Evolutionary conservation across 2,329 filamentous ascomycete genomes (phyloP), one percentile per base, ranked within the genome.

Genomic region (Botrytis fragariae): DNA sequence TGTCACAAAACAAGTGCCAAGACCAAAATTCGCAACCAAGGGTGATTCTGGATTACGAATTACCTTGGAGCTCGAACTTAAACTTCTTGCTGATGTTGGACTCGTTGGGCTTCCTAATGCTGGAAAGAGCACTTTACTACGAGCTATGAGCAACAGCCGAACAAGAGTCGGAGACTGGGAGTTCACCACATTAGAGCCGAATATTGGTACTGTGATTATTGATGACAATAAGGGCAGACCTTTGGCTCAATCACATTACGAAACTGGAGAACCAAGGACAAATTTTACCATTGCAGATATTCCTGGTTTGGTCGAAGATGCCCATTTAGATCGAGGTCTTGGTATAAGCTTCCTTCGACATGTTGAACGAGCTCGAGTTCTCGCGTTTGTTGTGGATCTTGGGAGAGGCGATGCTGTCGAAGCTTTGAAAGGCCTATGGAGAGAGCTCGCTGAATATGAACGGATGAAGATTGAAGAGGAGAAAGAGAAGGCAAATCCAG

Each of bases 281-380:
- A 90, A 92, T 73, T 97, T 98, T 82, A 97, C 93, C 14, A 92
- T 99, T 74, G 96, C 96, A 25, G 96, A 99, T 81, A 98, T 99
- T 73, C 96, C 96, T 1, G 96, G 96, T 2, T 85, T 99, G 74
- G 94, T 99, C 65, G 91, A 97, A 82, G 94, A 93, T 77, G 96
- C 96, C 0, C 95, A 98, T 83, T 87, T 97, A 14, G 95, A 99
- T 83, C 92, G 91, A 76, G 96, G 96, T 0, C 88, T 99, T 0
- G 96, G 96, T 0, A 90, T 98, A 61, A 94, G 92, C 61, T 99
- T 99, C 82, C 84, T 99, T 25, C 91, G 96, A 22, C 96, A 99
- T 82, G 93, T 99, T 67, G 96, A 99, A 84, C 92, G 96, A 62
- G 96, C 96, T 20, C 91, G 93, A 61, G 93, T 98, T 67, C 89